phyloP scores from a whole-genome alignment of 495 filamentous ascomycete genomes.

The Hypoxylon fuscum region DNA sequence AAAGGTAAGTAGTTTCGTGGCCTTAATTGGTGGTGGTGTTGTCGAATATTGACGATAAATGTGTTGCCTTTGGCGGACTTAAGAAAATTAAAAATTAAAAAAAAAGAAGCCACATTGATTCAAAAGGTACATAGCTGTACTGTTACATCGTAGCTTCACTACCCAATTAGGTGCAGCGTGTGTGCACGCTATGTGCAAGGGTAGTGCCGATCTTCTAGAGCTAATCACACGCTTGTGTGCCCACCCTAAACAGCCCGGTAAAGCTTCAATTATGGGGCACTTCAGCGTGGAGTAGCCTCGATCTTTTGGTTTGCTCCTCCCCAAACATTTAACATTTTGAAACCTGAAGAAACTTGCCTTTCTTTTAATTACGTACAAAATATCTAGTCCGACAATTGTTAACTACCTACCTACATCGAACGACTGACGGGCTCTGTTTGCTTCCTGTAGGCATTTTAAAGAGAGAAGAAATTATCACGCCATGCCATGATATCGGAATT shows the following conservation, averaged over 20 bases:
- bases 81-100: too few relatives aligned
- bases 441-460: too few relatives aligned
- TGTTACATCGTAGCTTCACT: conserved; percentile 4
- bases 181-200: background rate
- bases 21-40: conserved; percentile 29
- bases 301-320: background rate
- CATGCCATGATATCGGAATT: too few relatives aligned
- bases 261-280: conserved; percentile 33
- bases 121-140: conserved; percentile 5
- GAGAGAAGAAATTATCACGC: too few relatives aligned
- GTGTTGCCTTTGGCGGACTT: conserved; percentile 5
- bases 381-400: too few relatives aligned
- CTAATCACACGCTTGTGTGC: conserved; percentile 13
- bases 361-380: background rate
- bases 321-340: too few relatives aligned
- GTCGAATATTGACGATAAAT: conserved; percentile 1
- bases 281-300: background rate
- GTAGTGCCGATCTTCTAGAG: background rate
- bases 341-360: background rate
- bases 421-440: too few relatives aligned
- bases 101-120: conserved; percentile 18
- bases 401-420: too few relatives aligned
- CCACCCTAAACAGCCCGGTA: conserved; percentile 1
- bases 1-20: conserved; percentile 33
- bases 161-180: background rate